A percentile compares a stretch with the other conserved stretches of the same genome.
Conservation (phyloP, 169 alveolate genomes). For the Eimeria acervulina region DNA sequence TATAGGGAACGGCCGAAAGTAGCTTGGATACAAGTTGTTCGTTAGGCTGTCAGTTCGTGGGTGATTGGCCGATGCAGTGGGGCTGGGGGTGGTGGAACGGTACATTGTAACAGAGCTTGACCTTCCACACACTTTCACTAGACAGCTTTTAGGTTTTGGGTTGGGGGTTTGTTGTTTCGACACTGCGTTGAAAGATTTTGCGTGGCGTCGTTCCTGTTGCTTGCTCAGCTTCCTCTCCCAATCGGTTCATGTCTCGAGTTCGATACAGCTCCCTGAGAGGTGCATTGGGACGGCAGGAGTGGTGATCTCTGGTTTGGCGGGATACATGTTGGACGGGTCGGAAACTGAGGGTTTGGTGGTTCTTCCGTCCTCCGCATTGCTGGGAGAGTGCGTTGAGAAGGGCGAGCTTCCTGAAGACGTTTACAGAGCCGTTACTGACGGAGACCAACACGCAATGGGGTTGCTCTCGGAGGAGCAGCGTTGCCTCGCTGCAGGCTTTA, state of each 20-base stretch:
- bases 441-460: neutral
- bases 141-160: no score
- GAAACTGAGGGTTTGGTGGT: neutral
- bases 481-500: constrained; percentile 37
- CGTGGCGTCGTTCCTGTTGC: neutral
- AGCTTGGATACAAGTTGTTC: neutral
- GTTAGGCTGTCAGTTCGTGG: neutral
- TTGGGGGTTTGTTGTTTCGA: no score
- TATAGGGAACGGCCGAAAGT: no score
- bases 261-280: constrained; percentile 9
- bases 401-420: neutral
- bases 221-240: neutral
- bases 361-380: neutral
- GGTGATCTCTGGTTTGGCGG: neutral
- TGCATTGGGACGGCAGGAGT: constrained; percentile 37
- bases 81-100: neutral
- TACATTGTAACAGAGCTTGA: no score
- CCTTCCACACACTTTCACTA: no score
- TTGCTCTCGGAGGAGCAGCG: neutral
- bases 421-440: neutral
- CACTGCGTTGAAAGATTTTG: no score
- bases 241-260: neutral
- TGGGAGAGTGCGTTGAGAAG: neutral
- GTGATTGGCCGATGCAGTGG: no score
- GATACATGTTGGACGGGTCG: neutral